Conservation (phyloP, 129 eudicot species). For the Centaurea solstitialis region DNA sequence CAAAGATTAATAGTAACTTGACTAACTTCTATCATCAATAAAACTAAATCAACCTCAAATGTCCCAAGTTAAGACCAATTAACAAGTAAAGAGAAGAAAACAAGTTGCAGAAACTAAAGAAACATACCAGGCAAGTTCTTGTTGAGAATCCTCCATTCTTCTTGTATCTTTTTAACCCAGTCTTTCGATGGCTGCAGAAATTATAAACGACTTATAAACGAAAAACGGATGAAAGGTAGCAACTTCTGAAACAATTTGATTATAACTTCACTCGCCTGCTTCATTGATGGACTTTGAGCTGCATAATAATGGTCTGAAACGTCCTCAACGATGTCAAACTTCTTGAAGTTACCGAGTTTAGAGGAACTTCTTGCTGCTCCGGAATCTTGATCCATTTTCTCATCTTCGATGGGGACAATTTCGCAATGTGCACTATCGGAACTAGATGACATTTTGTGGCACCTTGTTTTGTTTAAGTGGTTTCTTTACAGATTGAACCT, state of each 20-base stretch:
- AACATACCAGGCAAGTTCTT: constrained; percentile 74
- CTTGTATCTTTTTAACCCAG: constrained; percentile 79
- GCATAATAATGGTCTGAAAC: constrained; percentile 66
- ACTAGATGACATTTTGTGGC: constrained; percentile 11
- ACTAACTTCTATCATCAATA: neutral
- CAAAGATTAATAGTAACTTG: neutral
- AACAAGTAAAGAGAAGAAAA: neutral
- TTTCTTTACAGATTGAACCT: neutral
- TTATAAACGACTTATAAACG: neutral
- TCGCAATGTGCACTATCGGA: neutral
- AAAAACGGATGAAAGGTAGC: neutral
- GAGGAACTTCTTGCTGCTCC: constrained; percentile 2
- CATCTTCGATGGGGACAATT: constrained; percentile 12
- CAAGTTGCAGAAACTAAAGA: neutral
- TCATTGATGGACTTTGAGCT: constrained; percentile 16
- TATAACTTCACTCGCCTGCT: constrained; percentile 43
- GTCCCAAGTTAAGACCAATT: neutral
- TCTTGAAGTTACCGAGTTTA: constrained; percentile 43
- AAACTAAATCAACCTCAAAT: neutral
- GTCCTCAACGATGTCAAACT: constrained; percentile 78
- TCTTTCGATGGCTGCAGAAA: constrained; percentile 52
- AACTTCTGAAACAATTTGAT: neutral
- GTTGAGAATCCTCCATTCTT: constrained; percentile 85
- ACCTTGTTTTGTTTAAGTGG: no score
- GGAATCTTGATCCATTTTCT: constrained; percentile 12